Base-by-base conservation (phyloP, 2,329 filamentous ascomycete species). In the Neofusicoccum parvum region DNA sequence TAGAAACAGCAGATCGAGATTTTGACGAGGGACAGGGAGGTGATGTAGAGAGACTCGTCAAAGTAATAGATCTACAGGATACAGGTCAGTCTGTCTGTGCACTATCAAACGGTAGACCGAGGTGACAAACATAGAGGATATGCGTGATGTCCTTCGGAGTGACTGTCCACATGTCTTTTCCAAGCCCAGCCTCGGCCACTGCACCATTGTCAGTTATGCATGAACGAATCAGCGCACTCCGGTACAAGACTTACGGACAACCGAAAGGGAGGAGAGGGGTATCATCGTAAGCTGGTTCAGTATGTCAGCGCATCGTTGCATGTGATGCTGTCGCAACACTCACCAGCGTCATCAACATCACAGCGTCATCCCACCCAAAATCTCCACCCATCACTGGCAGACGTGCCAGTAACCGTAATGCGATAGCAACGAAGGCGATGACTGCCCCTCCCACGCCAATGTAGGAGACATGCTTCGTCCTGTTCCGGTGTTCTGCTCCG, bases 151-250 rank as follows among this genome's bases (percentile, higher is more conserved):
- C 69, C 0, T 76, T 70, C 0, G 76, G 72, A 0, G 74, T 66
- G 4, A 86, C 67, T 0, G 81, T 83, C 84, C 84, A 86, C 15
- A 85, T 76, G 54, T 87, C 84, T 17, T 71, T 77, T 6, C 84
- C 83, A 7, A 86, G 72, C 1, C 84, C 85, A 58, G 79, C 76
- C 23, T 72, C 68, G 53, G 62, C 62, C n/a, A 67, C 53, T 71
- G 36, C 2, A 7, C 9, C 10, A 3, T 14, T 34, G 36, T 65
- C 23, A 43, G 36, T 5, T 2, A 6, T 14, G 7, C 6, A 1
- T 27, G 3, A 17, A n/a, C 34, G 12, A 23, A 49, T 27, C 43
- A 23, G 6, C 7, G 2, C 7, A 15, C 5, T 9, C 11, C 7
- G 3, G 7, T 10, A 7, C n/a, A 10, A 11, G 15, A 49, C 64